phyloP scores from a whole-genome alignment of 257 asterid species.

The Oldenlandia corymbosa region DNA sequence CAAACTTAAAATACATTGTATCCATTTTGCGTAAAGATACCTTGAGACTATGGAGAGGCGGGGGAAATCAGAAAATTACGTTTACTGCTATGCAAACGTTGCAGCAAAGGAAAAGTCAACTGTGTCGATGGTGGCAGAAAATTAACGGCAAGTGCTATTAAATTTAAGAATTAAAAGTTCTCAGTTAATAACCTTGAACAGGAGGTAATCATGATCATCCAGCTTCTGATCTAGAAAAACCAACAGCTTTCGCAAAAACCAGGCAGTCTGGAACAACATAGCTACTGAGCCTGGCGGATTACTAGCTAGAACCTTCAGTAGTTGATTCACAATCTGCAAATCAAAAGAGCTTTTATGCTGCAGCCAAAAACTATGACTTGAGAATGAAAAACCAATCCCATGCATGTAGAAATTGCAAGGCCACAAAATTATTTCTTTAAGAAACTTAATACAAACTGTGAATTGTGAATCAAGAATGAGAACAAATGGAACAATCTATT shows the following conservation, averaged over 20 bases:
- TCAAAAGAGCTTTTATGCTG: not conserved
- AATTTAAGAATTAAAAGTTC: not conserved
- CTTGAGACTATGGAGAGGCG: not conserved
- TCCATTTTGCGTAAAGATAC: not conserved
- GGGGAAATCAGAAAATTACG: not conserved
- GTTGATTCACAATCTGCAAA: constrained; percentile 10
- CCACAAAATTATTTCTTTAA: not conserved
- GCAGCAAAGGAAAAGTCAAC: not conserved
- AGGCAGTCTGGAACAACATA: constrained; percentile 15
- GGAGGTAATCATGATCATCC: constrained; percentile 4
- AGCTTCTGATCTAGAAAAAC: constrained; percentile 13
- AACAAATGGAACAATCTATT: not conserved
- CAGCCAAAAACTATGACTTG: not conserved
- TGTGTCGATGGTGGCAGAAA: not conserved
- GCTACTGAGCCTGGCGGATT: constrained; percentile 6
- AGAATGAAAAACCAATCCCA: not conserved
- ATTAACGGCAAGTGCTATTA: not conserved
- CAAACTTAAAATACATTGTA: not conserved
- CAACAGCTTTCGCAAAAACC: constrained; percentile 17
- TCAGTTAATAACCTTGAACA: constrained; percentile 14
- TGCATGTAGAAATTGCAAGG: not conserved
- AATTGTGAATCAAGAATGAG: not conserved
- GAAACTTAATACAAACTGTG: not conserved
- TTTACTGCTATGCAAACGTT: not conserved
- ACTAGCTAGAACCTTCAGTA: constrained; percentile 16